A percentile compares a stretch with the other conserved stretches of the same genome.
phyloP scores from a whole-genome alignment of 768 basidiomycete genomes.

The Trametes elegans region DNA sequence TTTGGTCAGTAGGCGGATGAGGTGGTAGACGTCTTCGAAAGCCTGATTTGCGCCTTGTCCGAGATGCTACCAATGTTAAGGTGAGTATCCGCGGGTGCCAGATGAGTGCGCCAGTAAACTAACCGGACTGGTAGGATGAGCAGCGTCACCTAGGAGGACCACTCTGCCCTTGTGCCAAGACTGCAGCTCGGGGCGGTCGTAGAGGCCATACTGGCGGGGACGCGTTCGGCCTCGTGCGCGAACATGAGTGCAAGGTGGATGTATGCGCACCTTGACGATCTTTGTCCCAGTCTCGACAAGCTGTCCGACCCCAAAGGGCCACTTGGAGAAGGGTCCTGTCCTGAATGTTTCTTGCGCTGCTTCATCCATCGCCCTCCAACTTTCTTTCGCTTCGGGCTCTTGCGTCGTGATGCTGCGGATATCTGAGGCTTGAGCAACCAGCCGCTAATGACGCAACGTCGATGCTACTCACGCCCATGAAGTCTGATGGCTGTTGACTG shows the following conservation, averaged over 20 bases:
- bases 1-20: conserved; percentile 33
- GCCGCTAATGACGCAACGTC: background rate
- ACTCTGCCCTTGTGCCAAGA: conserved; percentile 41
- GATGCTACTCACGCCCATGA: conserved; percentile 35
- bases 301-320: conserved; percentile 29
- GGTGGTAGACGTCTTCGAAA: conserved; percentile 40
- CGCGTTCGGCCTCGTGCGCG: too few species aligned
- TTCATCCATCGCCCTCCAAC: conserved; percentile 38
- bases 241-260: too few species aligned
- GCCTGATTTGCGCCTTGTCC: conserved; percentile 48
- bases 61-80: conserved; percentile 33
- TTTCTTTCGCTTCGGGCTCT: conserved; percentile 40
- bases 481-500: conserved; percentile 29
- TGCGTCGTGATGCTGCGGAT: conserved; percentile 35
- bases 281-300: conserved; percentile 25
- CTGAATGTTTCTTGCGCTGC: conserved; percentile 26
- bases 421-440: background rate
- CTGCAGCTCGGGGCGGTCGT: conserved; percentile 39
- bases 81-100: background rate
- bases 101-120: conserved; percentile 11
- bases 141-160: conserved; percentile 41
- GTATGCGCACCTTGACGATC: conserved; percentile 29
- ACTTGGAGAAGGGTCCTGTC: conserved; percentile 21
- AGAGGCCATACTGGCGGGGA: conserved; percentile 36
- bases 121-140: background rate